Evolutionary conservation across 768 basidiomycete genomes (phyloP).

Genomic region (Chalciporus sphaerocephalus): DNA sequence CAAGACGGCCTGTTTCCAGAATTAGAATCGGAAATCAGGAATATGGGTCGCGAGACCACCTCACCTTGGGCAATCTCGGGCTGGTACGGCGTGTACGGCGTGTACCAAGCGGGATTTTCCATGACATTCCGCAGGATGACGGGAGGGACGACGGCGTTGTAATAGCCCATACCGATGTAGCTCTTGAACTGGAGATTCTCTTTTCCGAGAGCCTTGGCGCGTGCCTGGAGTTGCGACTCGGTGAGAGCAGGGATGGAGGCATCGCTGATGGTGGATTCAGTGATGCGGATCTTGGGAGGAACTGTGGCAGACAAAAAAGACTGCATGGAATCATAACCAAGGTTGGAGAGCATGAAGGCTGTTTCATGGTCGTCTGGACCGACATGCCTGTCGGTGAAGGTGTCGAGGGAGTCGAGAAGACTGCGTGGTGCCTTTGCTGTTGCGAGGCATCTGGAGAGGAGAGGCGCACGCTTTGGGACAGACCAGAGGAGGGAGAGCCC

Average conservation of each 20-base stretch:
- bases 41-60: constrained; percentile 17
- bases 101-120: constrained; percentile 99
- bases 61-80: constrained; percentile 97
- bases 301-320: constrained; percentile 81
- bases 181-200: constrained; percentile 82
- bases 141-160: constrained; percentile 90
- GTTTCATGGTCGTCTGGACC: constrained; percentile 86
- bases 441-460: constrained; percentile 44
- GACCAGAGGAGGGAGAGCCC: constrained; percentile 16
- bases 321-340: constrained; percentile 88
- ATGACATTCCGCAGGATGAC: constrained; percentile 91
- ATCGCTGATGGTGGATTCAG: constrained; percentile 56
- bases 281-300: constrained; percentile 74
- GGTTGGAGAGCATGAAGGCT: constrained; percentile 69
- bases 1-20: constrained; percentile 69
- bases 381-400: constrained; percentile 86
- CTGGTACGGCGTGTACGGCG: constrained; percentile 93
- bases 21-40: constrained; percentile 9
- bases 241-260: constrained; percentile 70
- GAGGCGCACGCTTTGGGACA: constrained; percentile 16
- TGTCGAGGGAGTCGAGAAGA: constrained; percentile 83
- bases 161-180: constrained; percentile 99
- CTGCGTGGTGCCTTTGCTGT: constrained; percentile 56
- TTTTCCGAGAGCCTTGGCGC: constrained; percentile 72
- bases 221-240: constrained; percentile 75